Percentiles rank a stretch among this genome's conserved stretches.
Evolutionary conservation across 2,329 filamentous ascomycete species (phyloP).

Genomic region (Fusarium pseudograminearum): DNA sequence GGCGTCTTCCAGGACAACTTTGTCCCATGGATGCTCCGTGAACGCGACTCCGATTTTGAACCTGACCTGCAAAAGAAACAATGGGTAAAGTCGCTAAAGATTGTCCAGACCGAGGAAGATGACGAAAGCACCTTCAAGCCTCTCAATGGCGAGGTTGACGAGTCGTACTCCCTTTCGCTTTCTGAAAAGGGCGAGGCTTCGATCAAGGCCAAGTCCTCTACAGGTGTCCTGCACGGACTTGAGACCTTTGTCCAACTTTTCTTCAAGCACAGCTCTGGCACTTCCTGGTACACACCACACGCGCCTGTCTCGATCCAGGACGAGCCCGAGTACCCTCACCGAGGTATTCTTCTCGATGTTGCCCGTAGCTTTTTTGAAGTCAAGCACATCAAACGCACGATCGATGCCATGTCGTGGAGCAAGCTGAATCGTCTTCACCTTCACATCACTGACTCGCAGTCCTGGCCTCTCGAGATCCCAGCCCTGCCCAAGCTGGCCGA

Average conservation of each 20-base stretch:
- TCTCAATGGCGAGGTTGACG: constrained; percentile 73
- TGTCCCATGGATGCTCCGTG: constrained; percentile 82
- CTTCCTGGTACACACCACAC: constrained; percentile 73
- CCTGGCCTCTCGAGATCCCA: constrained; percentile 86
- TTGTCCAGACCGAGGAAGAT: constrained; percentile 67
- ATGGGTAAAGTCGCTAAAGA: constrained; percentile 69
- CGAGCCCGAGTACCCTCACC: constrained; percentile 78
- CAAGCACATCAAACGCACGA: constrained; percentile 76
- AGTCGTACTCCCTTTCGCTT: constrained; percentile 78
- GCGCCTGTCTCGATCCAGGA: constrained; percentile 81
- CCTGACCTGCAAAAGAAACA: constrained; percentile 62
- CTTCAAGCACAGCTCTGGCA: constrained; percentile 73
- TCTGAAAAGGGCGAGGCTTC: constrained; percentile 67
- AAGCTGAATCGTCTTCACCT: constrained; percentile 87
- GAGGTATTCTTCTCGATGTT: constrained; percentile 84
- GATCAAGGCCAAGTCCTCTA: constrained; percentile 73
- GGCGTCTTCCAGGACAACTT: constrained; percentile 76
- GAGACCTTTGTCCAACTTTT: constrained; percentile 85
- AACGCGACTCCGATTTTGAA: constrained; percentile 73
- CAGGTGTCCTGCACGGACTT: constrained; percentile 78
- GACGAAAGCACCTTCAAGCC: constrained; percentile 71
- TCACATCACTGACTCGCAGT: constrained; percentile 85
- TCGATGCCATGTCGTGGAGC: constrained; percentile 81
- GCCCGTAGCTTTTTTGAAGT: constrained; percentile 78
- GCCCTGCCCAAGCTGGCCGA: constrained; percentile 75